Evolutionary conservation across 2,329 filamentous ascomycete species (phyloP), one percentile per base, ranked within the genome.

Genomic region (Apiospora sp.): DNA sequence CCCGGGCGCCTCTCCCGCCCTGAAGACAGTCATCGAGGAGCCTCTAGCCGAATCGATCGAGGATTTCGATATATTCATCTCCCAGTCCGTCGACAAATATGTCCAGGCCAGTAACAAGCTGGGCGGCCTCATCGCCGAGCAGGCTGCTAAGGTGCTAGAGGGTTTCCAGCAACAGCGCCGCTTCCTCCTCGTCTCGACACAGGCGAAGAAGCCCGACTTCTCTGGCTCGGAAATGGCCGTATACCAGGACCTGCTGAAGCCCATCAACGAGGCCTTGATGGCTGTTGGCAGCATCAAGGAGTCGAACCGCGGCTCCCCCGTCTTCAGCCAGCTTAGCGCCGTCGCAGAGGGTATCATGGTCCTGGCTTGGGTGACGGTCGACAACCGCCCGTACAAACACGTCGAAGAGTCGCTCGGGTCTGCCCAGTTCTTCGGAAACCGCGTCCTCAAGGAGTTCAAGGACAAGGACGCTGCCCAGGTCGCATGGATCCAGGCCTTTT

Each of bases 391-490:
- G 2, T 92, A 90, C 75, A 95, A 96, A 79, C 94, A 95, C 78
- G 93, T 98, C 67, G 92, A 92, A 67, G 95, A 98, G 77, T 92
- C 92, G 73, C 87, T 97, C 27, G 92, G 92, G 43, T 92, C 94
- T 69, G 94, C 95, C 54, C 93, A 98, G 81, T 97, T 97, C 85
- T 98, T 94, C 78, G 96, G 96, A 46, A 98, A 99, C 86, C 91
- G 95, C 77, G 94, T 99, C 49, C 86, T 98, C 77, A 97, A 95
- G 84, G 93, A 97, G 78, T 92, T 93, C 83, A 98, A 97, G 84
- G 95, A 90, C 70, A 90, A 88, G 85, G 94, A 96, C 79, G 88
- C 90, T 71, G 90, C 91, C 78, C 93, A 98, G 78, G 89, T 95
- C 71, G 92, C 96, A 80, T 99, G 95, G 91, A 91, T 98, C 46